These are phyloP conservation scores for Alternaria gansuensis DNA, from an alignment of 2,329 filamentous ascomycete species.

Conservation along the genomic window DNA sequence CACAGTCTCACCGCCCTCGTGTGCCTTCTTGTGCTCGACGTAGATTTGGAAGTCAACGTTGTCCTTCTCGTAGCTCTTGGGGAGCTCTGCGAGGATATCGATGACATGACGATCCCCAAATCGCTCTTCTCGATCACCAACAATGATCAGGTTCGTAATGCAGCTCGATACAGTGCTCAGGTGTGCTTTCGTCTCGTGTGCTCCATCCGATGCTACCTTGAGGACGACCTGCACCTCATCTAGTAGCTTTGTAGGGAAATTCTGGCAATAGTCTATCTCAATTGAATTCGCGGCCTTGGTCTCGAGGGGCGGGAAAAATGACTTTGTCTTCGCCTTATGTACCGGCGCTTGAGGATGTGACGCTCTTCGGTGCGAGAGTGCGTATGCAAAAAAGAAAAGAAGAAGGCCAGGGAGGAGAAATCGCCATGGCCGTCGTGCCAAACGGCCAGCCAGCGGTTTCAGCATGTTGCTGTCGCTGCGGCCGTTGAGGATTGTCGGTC, in stretches of 20 bases:
- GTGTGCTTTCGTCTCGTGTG: conserved; percentile 56
- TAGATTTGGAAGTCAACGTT: conserved; percentile 64
- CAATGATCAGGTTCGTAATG: conserved; percentile 64
- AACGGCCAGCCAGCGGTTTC: conserved; percentile 38
- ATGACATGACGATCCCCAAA: conserved; percentile 61
- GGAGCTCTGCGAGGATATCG: conserved; percentile 59
- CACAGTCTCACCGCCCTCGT: conserved; percentile 49
- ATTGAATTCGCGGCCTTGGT: conserved; percentile 39
- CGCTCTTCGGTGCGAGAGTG: conserved; percentile 39
- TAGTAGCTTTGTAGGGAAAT: conserved; percentile 55
- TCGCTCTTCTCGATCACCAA: conserved; percentile 67
- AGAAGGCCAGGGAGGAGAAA: conserved; percentile 46
- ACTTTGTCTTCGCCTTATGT: conserved; percentile 46
- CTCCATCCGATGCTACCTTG: conserved; percentile 61
- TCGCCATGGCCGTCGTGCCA: conserved; percentile 43
- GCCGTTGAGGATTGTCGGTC: conserved; percentile 13
- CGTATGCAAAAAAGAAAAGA: conserved; percentile 45
- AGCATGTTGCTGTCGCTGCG: conserved; percentile 32
- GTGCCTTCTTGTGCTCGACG: conserved; percentile 54
- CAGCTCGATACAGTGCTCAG: conserved; percentile 64
- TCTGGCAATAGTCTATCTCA: conserved; percentile 52
- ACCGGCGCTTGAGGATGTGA: conserved; percentile 27
- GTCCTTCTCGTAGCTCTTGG: conserved; percentile 54
- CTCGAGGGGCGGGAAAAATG: conserved; percentile 50
- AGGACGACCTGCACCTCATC: conserved; percentile 58